Percentiles rank a stretch among this genome's conserved stretches.
Conservation (phyloP, 495 filamentous ascomycete species). For the Neurospora discreta region DNA sequence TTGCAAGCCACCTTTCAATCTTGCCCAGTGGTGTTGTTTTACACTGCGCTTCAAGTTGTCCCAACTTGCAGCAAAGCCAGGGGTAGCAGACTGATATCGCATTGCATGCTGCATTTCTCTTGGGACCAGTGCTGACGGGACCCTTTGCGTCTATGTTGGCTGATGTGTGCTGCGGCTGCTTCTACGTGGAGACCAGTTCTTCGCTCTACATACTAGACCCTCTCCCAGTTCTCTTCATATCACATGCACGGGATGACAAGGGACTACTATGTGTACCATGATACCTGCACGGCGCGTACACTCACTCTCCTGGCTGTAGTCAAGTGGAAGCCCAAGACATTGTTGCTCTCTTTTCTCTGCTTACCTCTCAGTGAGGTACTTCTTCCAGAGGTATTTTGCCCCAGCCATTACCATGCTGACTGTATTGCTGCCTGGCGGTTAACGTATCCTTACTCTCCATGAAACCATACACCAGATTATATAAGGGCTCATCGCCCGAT, state of each 20-base stretch:
- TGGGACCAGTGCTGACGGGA: not conserved
- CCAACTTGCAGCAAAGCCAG: not conserved
- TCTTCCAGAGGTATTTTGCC: not conserved
- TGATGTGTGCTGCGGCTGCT: not conserved
- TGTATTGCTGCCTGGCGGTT: not conserved
- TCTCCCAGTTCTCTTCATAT: not conserved
- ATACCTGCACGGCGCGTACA: not conserved
- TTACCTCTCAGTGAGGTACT: not conserved
- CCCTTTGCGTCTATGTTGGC: not conserved
- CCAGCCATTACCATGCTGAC: not conserved
- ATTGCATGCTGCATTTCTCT: not conserved
- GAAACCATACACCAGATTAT: not conserved
- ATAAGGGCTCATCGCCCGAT: not conserved
- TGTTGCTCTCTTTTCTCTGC: not conserved
- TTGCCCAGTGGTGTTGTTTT: not conserved
- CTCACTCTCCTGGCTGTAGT: not conserved
- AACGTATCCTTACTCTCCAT: not conserved
- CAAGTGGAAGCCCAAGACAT: not conserved
- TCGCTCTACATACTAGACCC: not conserved
- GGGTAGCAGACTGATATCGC: not conserved
- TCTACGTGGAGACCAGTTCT: not conserved
- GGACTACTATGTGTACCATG: not conserved
- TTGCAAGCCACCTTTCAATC: not conserved
- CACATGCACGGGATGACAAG: not conserved
- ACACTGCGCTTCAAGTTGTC: not conserved